Conservation (phyloP, 331 rosid genomes). For the Quercus phellos region DNA sequence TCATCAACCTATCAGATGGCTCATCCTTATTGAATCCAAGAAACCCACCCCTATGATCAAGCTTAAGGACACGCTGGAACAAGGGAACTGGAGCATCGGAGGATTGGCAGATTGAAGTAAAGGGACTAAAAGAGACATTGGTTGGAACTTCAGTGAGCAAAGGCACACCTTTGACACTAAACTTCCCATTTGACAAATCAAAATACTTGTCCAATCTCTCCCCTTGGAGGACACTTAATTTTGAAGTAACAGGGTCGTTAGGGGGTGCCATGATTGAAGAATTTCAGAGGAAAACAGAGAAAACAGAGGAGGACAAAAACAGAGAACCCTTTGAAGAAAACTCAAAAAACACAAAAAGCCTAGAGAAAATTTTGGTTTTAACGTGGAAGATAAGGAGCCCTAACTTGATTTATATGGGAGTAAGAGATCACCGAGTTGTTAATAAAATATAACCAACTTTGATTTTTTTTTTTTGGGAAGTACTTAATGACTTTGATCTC, state of each 20-base stretch:
- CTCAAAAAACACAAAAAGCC: not conserved
- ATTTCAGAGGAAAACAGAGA: conserved; percentile 4
- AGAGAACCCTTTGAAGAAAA: not conserved
- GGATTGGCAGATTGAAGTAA: conserved; percentile 30
- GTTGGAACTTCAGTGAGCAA: conserved; percentile 65
- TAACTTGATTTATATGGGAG: not conserved
- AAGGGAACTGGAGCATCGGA: conserved; percentile 55
- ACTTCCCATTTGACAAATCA: conserved; percentile 43
- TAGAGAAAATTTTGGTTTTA: not conserved
- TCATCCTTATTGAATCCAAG: conserved; percentile 47
- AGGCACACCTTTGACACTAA: conserved; percentile 46
- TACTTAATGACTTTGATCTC: not conserved
- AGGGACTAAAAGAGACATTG: conserved; percentile 61
- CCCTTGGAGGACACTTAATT: not conserved
- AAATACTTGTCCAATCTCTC: conserved; percentile 29
- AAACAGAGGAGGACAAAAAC: not conserved
- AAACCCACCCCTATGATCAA: conserved; percentile 71
- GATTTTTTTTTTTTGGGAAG: not conserved
- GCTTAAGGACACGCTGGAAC: conserved; percentile 38
- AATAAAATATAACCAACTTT: not conserved
- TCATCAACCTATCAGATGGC: conserved; percentile 53
- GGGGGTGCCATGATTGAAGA: conserved; percentile 49
- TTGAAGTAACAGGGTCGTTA: conserved; percentile 26
- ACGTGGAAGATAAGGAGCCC: not conserved
- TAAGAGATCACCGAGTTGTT: not conserved